Conservation (phyloP, 768 basidiomycete genomes). For the Basidioascus undulatus region DNA sequence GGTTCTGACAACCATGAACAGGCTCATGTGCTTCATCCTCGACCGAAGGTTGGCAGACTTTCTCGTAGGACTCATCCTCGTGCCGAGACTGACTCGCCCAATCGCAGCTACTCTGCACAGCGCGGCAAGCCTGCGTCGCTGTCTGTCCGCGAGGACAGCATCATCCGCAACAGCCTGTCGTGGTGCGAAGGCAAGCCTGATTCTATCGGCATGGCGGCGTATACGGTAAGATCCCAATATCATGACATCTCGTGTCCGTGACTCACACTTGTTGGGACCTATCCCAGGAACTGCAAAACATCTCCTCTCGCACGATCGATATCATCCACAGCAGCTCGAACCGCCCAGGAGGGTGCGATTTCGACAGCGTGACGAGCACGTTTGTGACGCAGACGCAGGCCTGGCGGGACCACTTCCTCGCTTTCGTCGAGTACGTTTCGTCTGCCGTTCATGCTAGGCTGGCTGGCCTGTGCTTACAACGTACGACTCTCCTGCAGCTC, state of each 20-base stretch:
- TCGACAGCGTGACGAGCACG: constrained; percentile 52
- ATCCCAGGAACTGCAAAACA: constrained; percentile 63
- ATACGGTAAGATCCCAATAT: constrained; percentile 31
- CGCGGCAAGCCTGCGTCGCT: no score
- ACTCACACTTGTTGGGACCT: no score
- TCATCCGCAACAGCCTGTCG: constrained; percentile 55
- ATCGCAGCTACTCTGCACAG: constrained; percentile 76
- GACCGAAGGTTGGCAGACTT: no score
- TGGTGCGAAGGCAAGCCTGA: constrained; percentile 49
- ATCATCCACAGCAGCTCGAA: constrained; percentile 72
- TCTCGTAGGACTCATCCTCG: no score
- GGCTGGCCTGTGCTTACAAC: no score
- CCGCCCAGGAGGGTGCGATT: no score
- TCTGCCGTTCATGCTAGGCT: no score
- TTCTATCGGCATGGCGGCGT: constrained; percentile 39
- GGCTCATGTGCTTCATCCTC: constrained; percentile 43
- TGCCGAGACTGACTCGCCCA: no score
- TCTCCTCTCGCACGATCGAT: constrained; percentile 66
- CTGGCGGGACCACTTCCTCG: constrained; percentile 37
- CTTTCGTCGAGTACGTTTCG: no score
- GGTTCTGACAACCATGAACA: no score
- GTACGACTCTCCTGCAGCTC: no score
- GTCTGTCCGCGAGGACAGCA: no score
- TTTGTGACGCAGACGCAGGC: constrained; percentile 50
- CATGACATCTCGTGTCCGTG: not conserved